Conservation (phyloP, 768 basidiomycete genomes). For the Hygrocybe punicea region DNA sequence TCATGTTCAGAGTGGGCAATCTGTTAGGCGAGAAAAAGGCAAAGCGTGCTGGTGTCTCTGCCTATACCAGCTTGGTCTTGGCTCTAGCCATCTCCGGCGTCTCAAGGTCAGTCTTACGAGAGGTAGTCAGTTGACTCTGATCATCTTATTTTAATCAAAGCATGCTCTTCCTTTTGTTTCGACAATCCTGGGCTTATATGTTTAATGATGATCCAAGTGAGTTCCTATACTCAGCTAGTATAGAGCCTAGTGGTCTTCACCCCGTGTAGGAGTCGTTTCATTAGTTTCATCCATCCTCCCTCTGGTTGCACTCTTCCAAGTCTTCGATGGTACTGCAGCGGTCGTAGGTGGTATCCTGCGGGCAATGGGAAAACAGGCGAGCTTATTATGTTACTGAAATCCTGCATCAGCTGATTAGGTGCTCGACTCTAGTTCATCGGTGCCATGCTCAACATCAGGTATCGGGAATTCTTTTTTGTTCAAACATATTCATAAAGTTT, state of each 20-base stretch:
- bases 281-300: slow-evolving; percentile 71
- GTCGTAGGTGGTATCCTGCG: slow-evolving; percentile 77
- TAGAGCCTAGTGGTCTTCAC: slow-evolving; percentile 31
- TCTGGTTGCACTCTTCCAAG: slow-evolving; percentile 74
- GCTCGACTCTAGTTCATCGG: slow-evolving; percentile 54
- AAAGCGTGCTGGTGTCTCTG: slow-evolving; percentile 65
- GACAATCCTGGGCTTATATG: slow-evolving; percentile 64
- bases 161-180: slow-evolving; percentile 54
- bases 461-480: neutral
- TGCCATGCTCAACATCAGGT: slow-evolving; percentile 76
- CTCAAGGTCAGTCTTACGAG: slow-evolving; percentile 55
- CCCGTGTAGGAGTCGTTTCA: slow-evolving; percentile 45
- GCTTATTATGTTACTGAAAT: slow-evolving; percentile 12
- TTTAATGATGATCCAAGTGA: slow-evolving; percentile 69
- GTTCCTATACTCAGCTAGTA: slow-evolving; percentile 11
- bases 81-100: slow-evolving; percentile 61
- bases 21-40: slow-evolving; percentile 79
- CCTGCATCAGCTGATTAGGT: neutral
- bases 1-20: slow-evolving; percentile 91
- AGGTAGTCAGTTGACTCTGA: neutral
- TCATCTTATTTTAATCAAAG: slow-evolving; percentile 30
- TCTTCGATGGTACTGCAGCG: slow-evolving; percentile 74
- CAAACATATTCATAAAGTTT: neutral
- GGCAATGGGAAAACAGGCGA: slow-evolving; percentile 72
- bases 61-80: slow-evolving; percentile 62